Conservation (phyloP, 2,329 filamentous ascomycete species). For the Tolypocladium tropicale region DNA sequence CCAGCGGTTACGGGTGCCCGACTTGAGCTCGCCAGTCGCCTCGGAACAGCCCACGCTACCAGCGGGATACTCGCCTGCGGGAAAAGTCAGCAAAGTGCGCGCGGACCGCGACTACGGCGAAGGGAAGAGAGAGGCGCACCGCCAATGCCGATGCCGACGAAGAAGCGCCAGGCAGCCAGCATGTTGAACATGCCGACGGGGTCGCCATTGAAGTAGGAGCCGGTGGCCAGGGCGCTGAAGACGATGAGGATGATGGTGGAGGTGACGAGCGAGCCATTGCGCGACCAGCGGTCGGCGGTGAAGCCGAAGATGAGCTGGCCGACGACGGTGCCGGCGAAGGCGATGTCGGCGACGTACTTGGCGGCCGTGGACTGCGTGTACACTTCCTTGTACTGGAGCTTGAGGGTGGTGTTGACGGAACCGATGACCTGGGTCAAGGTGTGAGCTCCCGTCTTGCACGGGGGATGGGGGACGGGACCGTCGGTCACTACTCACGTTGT, state of each 20-base stretch:
- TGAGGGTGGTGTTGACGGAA: slow-evolving; percentile 70
- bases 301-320: slow-evolving; percentile 76
- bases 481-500: slow-evolving; percentile 57
- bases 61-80: slow-evolving; percentile 60
- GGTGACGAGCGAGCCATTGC: slow-evolving; percentile 69
- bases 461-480: not conserved
- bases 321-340: slow-evolving; percentile 77
- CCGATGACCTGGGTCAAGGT: slow-evolving; percentile 69
- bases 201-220: slow-evolving; percentile 63
- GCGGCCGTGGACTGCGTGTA: slow-evolving; percentile 61
- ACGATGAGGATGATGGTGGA: slow-evolving; percentile 78
- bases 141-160: slow-evolving; percentile 72
- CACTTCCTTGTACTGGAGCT: slow-evolving; percentile 53
- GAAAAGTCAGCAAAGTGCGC: too few relatives aligned
- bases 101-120: too few relatives aligned
- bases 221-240: slow-evolving; percentile 72
- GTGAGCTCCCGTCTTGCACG: not conserved
- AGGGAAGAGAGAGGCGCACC: slow-evolving; percentile 24
- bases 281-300: slow-evolving; percentile 73
- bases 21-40: slow-evolving; percentile 70
- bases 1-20: slow-evolving; percentile 77
- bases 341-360: slow-evolving; percentile 69
- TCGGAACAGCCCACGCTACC: slow-evolving; percentile 80
- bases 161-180: slow-evolving; percentile 75
- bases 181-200: slow-evolving; percentile 61